Evolutionary conservation across 805 yeast genomes (phyloP), one percentile per base, ranked within the genome.

Genomic region (Candida michaelii): DNA sequence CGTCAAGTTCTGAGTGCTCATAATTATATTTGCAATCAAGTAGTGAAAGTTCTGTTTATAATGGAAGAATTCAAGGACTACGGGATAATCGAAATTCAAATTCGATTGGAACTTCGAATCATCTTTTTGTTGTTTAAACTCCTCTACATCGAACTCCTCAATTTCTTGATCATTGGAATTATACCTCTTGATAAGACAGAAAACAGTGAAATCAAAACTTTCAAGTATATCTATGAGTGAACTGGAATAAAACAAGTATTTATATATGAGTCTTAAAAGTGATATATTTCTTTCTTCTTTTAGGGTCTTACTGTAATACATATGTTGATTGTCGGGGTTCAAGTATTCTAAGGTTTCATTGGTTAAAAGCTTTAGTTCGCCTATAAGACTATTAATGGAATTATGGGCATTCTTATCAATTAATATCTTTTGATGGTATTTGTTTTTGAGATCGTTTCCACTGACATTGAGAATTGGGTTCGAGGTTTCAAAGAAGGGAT

Each of bases 11-110:
- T 87, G 95, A 0, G 85, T 73, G 36, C 82, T 79, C 74, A 86
- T 75, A 9, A 87, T 69, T 5, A 85, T 69, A 21, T 74, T 73
- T 3, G 80, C 66, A 24, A 82, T 66, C 3, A 73, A 57, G 49
- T 83, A 79, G 58, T 88, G 90, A 18, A 86, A 58, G 7, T 76
- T 73, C 57, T 89, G 96, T 53, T 89, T 89, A 36, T 76, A 65
- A 47, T 83, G 84, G 54, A 82, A 77, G 56, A 85, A 89, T 39
- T 86, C 95, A n/a, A 83, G 68, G 4, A 78, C 68, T 18, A 74
- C 63, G 0, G 83, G 82, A 46, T 75, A 82, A 44, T 74, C 69
- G 37, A 71, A 65, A 2, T 69, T 57, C 35, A 73, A 56, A 33
- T 58, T 58, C 4, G 54, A 46, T 21, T 43, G 40, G 30, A 45